Percentiles rank a stretch among this genome's conserved stretches.
Evolutionary conservation across 2,329 filamentous ascomycete genomes (phyloP).

Genomic region (Aspergillus ibericus): DNA sequence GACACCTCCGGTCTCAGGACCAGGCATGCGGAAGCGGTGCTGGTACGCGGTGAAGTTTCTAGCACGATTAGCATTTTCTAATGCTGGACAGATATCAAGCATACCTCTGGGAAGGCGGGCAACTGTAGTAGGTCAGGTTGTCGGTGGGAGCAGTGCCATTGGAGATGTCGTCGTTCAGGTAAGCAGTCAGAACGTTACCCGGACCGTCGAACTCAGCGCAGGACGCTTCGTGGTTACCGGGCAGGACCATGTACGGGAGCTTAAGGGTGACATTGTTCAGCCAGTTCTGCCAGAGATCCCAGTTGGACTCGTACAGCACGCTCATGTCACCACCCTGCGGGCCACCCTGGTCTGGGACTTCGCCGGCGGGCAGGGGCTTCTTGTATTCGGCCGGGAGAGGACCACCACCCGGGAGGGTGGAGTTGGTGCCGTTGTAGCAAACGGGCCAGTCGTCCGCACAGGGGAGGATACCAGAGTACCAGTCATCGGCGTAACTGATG

Average conservation of each 20-base stretch:
- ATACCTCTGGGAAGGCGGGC: conserved; percentile 52
- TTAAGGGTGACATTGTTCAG: conserved; percentile 44
- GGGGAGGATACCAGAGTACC: conserved; percentile 53
- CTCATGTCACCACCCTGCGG: conserved; percentile 52
- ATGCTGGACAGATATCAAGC: background rate
- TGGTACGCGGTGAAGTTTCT: conserved; percentile 55
- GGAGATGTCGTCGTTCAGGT: conserved; percentile 45
- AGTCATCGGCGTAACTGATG: conserved; percentile 53
- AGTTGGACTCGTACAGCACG: conserved; percentile 53
- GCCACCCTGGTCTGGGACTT: conserved; percentile 48
- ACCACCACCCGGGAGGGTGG: conserved; percentile 38
- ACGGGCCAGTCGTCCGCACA: conserved; percentile 51
- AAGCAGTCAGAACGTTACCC: conserved; percentile 48
- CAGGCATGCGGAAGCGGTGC: conserved; percentile 55
- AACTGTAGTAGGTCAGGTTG: conserved; percentile 53
- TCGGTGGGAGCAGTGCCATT: conserved; percentile 44
- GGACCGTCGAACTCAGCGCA: conserved; percentile 53
- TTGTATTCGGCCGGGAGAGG: conserved; percentile 44
- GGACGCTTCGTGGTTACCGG: conserved; percentile 54
- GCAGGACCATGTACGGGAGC: conserved; percentile 52
- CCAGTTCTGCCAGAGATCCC: conserved; percentile 56
- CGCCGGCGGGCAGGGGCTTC: conserved; percentile 48
- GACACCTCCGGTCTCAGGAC: conserved; percentile 49
- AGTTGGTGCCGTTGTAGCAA: conserved; percentile 54
- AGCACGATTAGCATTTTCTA: background rate